These are phyloP conservation scores for Millerozyma miso DNA, from an alignment of 805 yeast genomes.

Conservation along the genomic window DNA sequence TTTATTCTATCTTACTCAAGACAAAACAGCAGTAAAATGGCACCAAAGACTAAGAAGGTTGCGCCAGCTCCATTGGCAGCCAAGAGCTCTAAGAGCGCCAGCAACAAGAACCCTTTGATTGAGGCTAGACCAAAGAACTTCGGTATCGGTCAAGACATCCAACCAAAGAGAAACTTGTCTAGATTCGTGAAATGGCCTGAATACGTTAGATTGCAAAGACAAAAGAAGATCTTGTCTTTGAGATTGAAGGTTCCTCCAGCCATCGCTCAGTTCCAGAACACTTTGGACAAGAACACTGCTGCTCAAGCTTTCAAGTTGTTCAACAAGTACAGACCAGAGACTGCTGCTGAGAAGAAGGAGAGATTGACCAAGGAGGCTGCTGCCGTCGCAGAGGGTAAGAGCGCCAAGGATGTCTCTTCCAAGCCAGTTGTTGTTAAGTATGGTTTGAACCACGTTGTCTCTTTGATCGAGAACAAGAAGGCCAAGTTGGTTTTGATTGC, in stretches of 20 bases:
- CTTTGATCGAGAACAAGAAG: slow-evolving; percentile 96
- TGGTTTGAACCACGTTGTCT: slow-evolving; percentile 99
- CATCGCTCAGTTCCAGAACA: slow-evolving; percentile 91
- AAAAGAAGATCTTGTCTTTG: slow-evolving; percentile 89
- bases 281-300: slow-evolving; percentile 98
- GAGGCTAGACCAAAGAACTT: slow-evolving; percentile 88
- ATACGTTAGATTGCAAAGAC: slow-evolving; percentile 97
- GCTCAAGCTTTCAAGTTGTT: slow-evolving; percentile 93
- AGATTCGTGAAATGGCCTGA: slow-evolving; percentile 99
- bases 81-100: slow-evolving; percentile 38
- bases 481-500: slow-evolving; percentile 96
- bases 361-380: slow-evolving; percentile 99
- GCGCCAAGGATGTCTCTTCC: slow-evolving; percentile 92
- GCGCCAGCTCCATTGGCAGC: slow-evolving; percentile 98
- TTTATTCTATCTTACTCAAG: background rate
- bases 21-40: slow-evolving; percentile 19
- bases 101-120: slow-evolving; percentile 74
- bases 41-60: slow-evolving; percentile 66
- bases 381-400: slow-evolving; percentile 97
- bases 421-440: slow-evolving; percentile 96
- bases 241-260: slow-evolving; percentile 99
- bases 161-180: slow-evolving; percentile 93
- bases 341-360: slow-evolving; percentile 96
- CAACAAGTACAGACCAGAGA: slow-evolving; percentile 99
- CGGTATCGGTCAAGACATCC: slow-evolving; percentile 95